Evolutionary conservation across 2,329 filamentous ascomycete species (phyloP).

Genomic region (Colletotrichum sublineola): DNA sequence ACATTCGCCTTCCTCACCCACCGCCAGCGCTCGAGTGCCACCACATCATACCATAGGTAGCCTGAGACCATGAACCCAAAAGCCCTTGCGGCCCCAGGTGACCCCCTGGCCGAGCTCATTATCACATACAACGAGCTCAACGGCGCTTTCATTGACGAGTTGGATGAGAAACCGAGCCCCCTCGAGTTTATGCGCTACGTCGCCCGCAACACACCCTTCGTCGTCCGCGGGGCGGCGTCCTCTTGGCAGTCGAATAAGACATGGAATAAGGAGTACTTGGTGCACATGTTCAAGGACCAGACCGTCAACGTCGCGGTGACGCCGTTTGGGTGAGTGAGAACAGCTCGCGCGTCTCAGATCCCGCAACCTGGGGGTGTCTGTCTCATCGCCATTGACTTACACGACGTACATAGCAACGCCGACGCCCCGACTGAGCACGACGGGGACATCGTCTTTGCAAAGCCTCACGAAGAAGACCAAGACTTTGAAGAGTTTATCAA

Average conservation of each 20-base stretch:
- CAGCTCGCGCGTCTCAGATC: not conserved
- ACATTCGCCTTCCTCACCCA: conserved; percentile 1
- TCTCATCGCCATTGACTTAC: conserved; percentile 22
- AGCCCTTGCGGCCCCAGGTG: conserved; percentile 40
- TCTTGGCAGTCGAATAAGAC: conserved; percentile 72
- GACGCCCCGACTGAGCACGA: conserved; percentile 64
- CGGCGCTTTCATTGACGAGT: conserved; percentile 68
- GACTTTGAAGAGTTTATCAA: conserved; percentile 73
- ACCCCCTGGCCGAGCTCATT: conserved; percentile 69
- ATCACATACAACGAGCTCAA: conserved; percentile 82
- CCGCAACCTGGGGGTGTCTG: not conserved
- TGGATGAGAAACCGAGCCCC: conserved; percentile 75
- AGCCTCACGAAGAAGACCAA: conserved; percentile 77
- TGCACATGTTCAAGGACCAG: conserved; percentile 64
- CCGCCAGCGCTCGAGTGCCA: conserved; percentile 6
- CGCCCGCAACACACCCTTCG: conserved; percentile 79
- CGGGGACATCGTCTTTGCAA: conserved; percentile 70
- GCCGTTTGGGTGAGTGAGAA: conserved; percentile 69
- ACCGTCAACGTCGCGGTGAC: conserved; percentile 83
- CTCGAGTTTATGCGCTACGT: conserved; percentile 87
- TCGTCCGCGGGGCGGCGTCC: conserved; percentile 73
- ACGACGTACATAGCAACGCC: conserved; percentile 54
- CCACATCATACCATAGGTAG: not conserved
- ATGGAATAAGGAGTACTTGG: conserved; percentile 75
- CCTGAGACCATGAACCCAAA: conserved; percentile 15